Evolutionary conservation across 192 early-diverging fungal genomes (phyloP).

Genomic region (Dimargaris verticillata): DNA sequence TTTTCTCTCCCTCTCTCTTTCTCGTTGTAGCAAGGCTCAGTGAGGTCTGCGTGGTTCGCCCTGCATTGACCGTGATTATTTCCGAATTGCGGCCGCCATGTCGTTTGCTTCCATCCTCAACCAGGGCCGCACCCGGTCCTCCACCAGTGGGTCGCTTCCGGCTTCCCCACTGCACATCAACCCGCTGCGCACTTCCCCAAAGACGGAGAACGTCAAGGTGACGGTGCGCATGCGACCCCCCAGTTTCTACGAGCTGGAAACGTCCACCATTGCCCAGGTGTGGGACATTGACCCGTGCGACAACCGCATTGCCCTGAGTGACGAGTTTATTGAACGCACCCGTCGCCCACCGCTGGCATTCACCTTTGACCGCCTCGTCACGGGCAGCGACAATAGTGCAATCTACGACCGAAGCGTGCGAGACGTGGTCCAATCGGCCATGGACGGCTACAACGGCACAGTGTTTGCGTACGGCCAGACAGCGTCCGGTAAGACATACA

Average conservation of each 20-base stretch:
- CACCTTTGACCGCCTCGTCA: not conserved
- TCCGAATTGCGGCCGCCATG: too few species aligned
- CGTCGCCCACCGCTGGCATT: not conserved
- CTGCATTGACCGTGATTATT: too few species aligned
- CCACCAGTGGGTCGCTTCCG: too few species aligned
- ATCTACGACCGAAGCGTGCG: slow-evolving; percentile 24
- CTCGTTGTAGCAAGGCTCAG: too few species aligned
- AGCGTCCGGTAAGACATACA: slow-evolving; percentile 64
- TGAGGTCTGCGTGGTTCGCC: too few species aligned
- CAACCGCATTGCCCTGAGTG: slow-evolving; percentile 1
- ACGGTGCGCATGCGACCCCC: slow-evolving; percentile 9
- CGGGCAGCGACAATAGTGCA: slow-evolving; percentile 18
- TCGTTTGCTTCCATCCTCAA: too few species aligned
- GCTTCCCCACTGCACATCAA: too few species aligned
- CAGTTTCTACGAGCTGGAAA: slow-evolving; percentile 1
- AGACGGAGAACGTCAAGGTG: slow-evolving; percentile 9
- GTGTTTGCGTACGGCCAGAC: slow-evolving; percentile 90
- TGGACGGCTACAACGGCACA: slow-evolving; percentile 79
- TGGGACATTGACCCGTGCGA: slow-evolving; percentile 7
- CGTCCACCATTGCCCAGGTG: not conserved
- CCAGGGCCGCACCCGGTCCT: too few species aligned
- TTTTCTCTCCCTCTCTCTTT: too few species aligned
- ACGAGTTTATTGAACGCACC: slow-evolving; percentile 5
- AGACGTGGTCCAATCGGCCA: slow-evolving; percentile 28
- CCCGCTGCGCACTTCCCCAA: not conserved